Evolutionary conservation across 495 filamentous ascomycete genomes (phyloP).

Genomic region (Hyaloscypha bicolor): DNA sequence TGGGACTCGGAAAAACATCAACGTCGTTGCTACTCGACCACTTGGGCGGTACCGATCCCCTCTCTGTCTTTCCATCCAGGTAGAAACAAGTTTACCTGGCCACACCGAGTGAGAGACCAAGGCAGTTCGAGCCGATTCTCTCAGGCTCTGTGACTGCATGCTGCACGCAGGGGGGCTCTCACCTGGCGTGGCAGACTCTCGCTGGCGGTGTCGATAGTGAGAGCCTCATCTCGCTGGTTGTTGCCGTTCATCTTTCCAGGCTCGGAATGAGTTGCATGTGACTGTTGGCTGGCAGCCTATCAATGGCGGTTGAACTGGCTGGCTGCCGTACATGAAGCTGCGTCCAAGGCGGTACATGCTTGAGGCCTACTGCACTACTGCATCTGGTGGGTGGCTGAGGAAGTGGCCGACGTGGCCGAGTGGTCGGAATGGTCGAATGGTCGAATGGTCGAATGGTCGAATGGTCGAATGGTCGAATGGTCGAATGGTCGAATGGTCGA

Average conservation of each 20-base stretch:
- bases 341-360: neutral
- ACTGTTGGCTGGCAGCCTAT: constrained; percentile 17
- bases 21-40: too few relatives aligned
- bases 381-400: too few relatives aligned
- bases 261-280: constrained; percentile 10
- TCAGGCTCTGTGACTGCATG: too few relatives aligned
- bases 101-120: neutral
- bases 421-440: too few relatives aligned
- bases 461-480: too few relatives aligned
- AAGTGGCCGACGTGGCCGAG: too few relatives aligned
- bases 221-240: neutral
- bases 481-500: too few relatives aligned
- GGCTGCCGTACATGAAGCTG: constrained; percentile 22
- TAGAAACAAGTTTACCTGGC: too few relatives aligned
- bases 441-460: too few relatives aligned
- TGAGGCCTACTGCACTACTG: too few relatives aligned
- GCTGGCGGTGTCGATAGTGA: neutral
- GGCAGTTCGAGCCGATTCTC: neutral
- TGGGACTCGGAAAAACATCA: too few relatives aligned
- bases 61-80: neutral
- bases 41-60: neutral
- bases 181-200: neutral
- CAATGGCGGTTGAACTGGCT: constrained; percentile 7
- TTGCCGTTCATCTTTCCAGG: neutral
- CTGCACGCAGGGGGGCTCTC: neutral